phyloP scores from a whole-genome alignment of 306 rosid genomes.

The Vigna nakashimae region DNA sequence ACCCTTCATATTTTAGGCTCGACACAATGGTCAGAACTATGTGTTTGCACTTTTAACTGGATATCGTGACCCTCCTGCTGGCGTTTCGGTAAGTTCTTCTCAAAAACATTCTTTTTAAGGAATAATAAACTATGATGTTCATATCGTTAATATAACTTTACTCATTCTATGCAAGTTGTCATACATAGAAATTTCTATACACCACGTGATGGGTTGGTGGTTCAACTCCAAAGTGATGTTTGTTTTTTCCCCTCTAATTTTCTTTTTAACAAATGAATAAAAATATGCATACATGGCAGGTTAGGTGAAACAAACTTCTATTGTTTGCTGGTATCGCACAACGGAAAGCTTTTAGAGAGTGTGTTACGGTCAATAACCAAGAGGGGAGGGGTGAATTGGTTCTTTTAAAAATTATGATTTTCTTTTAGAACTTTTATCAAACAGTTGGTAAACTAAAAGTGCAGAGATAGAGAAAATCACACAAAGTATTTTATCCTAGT shows the following conservation, averaged over 20 bases:
- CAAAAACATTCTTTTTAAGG: not conserved
- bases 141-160: not conserved
- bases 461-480: too few species aligned
- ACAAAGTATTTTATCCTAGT: too few species aligned
- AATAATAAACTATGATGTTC: not conserved
- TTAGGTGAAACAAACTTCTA: slow-evolving; percentile 8
- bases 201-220: not conserved
- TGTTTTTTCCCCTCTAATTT: too few species aligned
- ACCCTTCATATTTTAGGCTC: slow-evolving; percentile 70
- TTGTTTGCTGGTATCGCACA: too few species aligned
- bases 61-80: slow-evolving; percentile 74
- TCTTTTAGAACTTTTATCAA: too few species aligned
- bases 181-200: slow-evolving; percentile 2
- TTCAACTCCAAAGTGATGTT: slow-evolving; percentile 3
- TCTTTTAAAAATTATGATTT: too few species aligned
- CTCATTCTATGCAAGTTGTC: slow-evolving; percentile 4
- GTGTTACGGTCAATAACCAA: too few species aligned
- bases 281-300: not conserved
- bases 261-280: too few species aligned
- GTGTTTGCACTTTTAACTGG: slow-evolving; percentile 70
- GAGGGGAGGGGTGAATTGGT: too few species aligned
- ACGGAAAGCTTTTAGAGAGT: too few species aligned
- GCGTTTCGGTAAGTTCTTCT: slow-evolving; percentile 70
- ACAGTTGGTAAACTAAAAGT: too few species aligned
- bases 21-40: slow-evolving; percentile 96